Conservation (phyloP, 805 yeast species). For the Saccharomycopsis sp. region DNA sequence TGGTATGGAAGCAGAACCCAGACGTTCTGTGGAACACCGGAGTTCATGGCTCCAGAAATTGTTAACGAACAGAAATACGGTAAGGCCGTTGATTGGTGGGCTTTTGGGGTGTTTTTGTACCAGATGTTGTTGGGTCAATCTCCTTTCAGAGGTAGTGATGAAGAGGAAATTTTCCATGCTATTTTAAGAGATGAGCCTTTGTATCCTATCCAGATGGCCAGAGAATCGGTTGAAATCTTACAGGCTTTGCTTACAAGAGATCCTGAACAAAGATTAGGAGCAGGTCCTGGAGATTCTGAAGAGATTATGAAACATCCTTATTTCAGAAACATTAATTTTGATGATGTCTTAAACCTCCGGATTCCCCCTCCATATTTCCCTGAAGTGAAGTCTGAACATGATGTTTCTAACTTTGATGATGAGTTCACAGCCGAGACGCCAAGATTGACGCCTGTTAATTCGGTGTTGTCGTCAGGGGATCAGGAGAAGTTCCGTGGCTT, state of each 20-base stretch:
- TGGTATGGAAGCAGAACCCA: slow-evolving; percentile 79
- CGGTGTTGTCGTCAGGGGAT: slow-evolving; percentile 74
- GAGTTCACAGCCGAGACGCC: slow-evolving; percentile 95
- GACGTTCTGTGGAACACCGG: slow-evolving; percentile 99
- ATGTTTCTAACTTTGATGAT: slow-evolving; percentile 86
- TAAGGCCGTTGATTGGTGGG: slow-evolving; percentile 99
- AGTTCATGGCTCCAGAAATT: slow-evolving; percentile 98
- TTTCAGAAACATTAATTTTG: slow-evolving; percentile 84
- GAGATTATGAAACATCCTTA: slow-evolving; percentile 96
- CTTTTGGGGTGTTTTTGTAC: slow-evolving; percentile 91
- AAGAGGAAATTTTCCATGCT: slow-evolving; percentile 95
- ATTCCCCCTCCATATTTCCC: slow-evolving; percentile 90
- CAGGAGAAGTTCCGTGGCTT: slow-evolving; percentile 98
- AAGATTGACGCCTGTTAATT: slow-evolving; percentile 88
- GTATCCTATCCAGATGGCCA: slow-evolving; percentile 95
- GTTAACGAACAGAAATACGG: slow-evolving; percentile 88
- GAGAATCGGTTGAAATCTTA: slow-evolving; percentile 89
- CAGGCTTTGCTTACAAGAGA: slow-evolving; percentile 89
- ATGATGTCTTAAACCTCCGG: slow-evolving; percentile 64
- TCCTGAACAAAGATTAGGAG: slow-evolving; percentile 76
- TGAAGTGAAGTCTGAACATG: slow-evolving; percentile 78
- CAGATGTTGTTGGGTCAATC: slow-evolving; percentile 96
- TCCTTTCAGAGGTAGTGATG: slow-evolving; percentile 88
- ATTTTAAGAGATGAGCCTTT: slow-evolving; percentile 93
- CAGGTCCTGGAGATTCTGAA: slow-evolving; percentile 80